phyloP scores from a whole-genome alignment of 805 yeast species.

The Teunomyces pallodes region DNA sequence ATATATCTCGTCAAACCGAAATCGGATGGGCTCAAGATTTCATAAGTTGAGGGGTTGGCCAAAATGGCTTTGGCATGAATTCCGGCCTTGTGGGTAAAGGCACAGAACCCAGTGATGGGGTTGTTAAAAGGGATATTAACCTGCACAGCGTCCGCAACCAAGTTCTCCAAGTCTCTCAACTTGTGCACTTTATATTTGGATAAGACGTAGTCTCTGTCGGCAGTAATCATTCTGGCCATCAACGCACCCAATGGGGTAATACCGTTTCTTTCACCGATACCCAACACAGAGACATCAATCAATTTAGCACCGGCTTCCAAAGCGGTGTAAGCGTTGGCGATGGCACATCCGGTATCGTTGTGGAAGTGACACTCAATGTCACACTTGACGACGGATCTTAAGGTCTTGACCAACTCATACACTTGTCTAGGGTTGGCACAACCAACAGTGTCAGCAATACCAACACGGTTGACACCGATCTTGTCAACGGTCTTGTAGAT shows the following conservation, averaged over 20 bases:
- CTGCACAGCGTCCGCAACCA: conserved; percentile 58
- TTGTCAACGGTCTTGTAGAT: conserved; percentile 61
- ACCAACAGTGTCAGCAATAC: conserved; percentile 64
- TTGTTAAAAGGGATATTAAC: conserved; percentile 61
- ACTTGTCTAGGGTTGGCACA: conserved; percentile 66
- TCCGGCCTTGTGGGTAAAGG: conserved; percentile 64
- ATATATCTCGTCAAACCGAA: conserved; percentile 61
- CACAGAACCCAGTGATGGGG: conserved; percentile 64
- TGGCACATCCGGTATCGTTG: conserved; percentile 63
- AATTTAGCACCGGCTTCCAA: conserved; percentile 61
- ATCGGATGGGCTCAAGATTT: conserved; percentile 55
- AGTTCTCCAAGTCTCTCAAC: conserved; percentile 55
- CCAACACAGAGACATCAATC: conserved; percentile 57
- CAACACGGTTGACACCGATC: conserved; percentile 60
- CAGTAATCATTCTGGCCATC: conserved; percentile 63
- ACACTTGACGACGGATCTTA: conserved; percentile 55
- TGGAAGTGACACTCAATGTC: conserved; percentile 64
- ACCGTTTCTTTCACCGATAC: conserved; percentile 65
- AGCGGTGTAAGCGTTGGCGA: conserved; percentile 62
- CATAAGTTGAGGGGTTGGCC: conserved; percentile 64
- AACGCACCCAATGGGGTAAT: conserved; percentile 61
- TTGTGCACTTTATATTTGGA: conserved; percentile 56
- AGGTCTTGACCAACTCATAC: conserved; percentile 56
- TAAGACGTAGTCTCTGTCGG: conserved; percentile 57
- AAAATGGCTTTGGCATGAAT: conserved; percentile 61